These are phyloP conservation scores for Zygosaccharomyces bailii DNA, from an alignment of 805 yeast genomes.

Conservation along the genomic window DNA sequence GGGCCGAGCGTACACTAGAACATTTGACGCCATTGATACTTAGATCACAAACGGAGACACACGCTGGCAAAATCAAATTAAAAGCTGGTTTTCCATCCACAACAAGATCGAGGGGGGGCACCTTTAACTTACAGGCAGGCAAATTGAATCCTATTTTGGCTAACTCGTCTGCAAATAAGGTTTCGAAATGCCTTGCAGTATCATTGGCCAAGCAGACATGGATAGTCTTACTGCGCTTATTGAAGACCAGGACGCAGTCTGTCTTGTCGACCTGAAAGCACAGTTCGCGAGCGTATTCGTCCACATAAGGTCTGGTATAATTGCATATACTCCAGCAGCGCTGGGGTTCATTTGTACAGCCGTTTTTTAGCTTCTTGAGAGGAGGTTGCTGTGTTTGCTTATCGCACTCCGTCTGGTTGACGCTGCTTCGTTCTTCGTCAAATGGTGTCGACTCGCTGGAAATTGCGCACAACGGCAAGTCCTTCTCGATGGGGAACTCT, in stretches of 20 bases:
- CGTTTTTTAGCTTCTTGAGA: conserved; percentile 15
- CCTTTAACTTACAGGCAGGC: conserved; percentile 11
- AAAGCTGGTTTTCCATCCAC: conserved; percentile 3
- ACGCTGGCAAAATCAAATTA: conserved; percentile 22
- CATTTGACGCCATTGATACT: conserved; percentile 18
- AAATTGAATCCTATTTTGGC: conserved; percentile 10
- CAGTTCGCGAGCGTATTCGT: conserved; percentile 38
- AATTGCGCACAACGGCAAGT: background rate
- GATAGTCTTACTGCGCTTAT: conserved; percentile 29
- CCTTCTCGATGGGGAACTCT: conserved; percentile 5
- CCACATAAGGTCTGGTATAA: conserved; percentile 49
- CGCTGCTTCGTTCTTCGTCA: conserved; percentile 9
- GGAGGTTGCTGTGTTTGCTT: conserved; percentile 15
- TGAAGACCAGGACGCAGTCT: conserved; percentile 33
- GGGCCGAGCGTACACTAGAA: conserved; percentile 14
- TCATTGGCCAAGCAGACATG: conserved; percentile 24
- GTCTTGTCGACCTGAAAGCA: conserved; percentile 41
- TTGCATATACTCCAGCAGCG: conserved; percentile 22
- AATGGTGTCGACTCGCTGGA: conserved; percentile 2
- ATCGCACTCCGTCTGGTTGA: conserved; percentile 3
- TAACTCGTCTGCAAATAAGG: conserved; percentile 15
- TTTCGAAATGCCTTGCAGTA: conserved; percentile 18
- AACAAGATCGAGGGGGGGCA: conserved; percentile 8
- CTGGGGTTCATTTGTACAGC: conserved; percentile 9
- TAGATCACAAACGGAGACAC: conserved; percentile 21